Percentiles rank a stretch among this genome's conserved stretches.
These are phyloP conservation scores for Calonectria hawksworthii DNA, from an alignment of 2,329 filamentous ascomycete species.

Conservation along the genomic window DNA sequence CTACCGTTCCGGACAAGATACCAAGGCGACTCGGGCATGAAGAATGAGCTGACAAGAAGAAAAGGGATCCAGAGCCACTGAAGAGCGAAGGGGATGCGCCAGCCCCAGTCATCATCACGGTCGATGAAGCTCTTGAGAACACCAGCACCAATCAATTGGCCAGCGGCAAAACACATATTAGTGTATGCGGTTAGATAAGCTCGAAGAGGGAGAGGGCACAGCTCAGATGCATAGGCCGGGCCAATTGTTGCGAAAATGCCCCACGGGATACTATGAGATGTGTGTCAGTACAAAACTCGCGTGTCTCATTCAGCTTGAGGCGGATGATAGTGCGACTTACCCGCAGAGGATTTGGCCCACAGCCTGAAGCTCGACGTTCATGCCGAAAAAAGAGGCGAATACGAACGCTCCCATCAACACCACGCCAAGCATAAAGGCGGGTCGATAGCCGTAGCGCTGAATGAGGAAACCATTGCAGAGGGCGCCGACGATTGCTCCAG, in stretches of 20 bases:
- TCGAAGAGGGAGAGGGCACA: slow-evolving; percentile 22
- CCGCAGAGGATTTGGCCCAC: slow-evolving; percentile 56
- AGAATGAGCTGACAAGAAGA: neutral
- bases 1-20: neutral
- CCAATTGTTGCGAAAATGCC: slow-evolving; percentile 70
- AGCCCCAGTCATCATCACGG: slow-evolving; percentile 55
- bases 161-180: slow-evolving; percentile 58
- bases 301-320: neutral
- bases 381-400: slow-evolving; percentile 64
- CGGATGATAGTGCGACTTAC: slow-evolving; percentile 49
- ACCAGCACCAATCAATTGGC: slow-evolving; percentile 56
- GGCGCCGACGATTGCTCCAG: slow-evolving; percentile 7
- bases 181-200: slow-evolving; percentile 11
- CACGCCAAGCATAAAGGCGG: slow-evolving; percentile 50
- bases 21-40: neutral
- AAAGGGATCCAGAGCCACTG: slow-evolving; percentile 52
- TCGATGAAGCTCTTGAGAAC: slow-evolving; percentile 54
- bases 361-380: slow-evolving; percentile 56
- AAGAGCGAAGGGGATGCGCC: slow-evolving; percentile 58
- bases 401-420: slow-evolving; percentile 51
- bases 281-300: neutral
- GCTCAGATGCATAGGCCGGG: slow-evolving; percentile 24
- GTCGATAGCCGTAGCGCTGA: slow-evolving; percentile 48
- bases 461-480: slow-evolving; percentile 37
- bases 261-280: slow-evolving; percentile 66